Evolutionary conservation across 2,329 filamentous ascomycete genomes (phyloP), one percentile per base, ranked within the genome.

Genomic region (Graphiopsis chlorocephala): DNA sequence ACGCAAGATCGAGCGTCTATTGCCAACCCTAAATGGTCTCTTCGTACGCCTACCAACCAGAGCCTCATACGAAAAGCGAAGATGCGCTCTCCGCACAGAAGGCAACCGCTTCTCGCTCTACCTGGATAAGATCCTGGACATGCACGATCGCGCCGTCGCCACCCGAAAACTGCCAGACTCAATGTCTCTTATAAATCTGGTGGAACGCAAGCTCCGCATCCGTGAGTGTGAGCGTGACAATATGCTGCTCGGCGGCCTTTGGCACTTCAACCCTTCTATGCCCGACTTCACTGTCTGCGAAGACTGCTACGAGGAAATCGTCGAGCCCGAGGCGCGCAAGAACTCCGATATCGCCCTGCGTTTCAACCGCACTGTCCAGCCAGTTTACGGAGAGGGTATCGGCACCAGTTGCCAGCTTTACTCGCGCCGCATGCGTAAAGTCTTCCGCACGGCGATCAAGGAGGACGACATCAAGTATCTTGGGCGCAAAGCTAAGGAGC

Each of bases 231-330:
- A 81, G 23, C 83, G 86, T 35, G 87, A 90, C 73, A 84, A 82
- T n/a, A 82, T 86, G 4, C 77, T 90, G 2, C 76, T 81, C n/a
- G 84, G 86, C 63, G 84, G 83, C 14, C 80, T 83, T 45, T 97
- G 93, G 93, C 88, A 96, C 75, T 88, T 85, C 63, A 92, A 96
- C 75, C 86, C 90, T 0, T 70, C 67, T 10, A 82, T 85, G 15
- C 91, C 90, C 0, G 86, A 93, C 56, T 87, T 97, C 71, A 92
- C 63, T 0, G 89, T 96, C 4, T 98, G 93, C 77, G 87, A 90
- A 68, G 91, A 94, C 76, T 98, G 93, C 76, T 97, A 90, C 74
- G 86, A 91, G 17, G 88, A 92, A 25, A 85, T 92, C 0, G 86
- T 97, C n/a, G 86, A 85, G 77, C 92, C 93, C 0, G 81, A 87